Base-by-base conservation (phyloP, 495 filamentous ascomycete species). In the Platismatia glauca region DNA sequence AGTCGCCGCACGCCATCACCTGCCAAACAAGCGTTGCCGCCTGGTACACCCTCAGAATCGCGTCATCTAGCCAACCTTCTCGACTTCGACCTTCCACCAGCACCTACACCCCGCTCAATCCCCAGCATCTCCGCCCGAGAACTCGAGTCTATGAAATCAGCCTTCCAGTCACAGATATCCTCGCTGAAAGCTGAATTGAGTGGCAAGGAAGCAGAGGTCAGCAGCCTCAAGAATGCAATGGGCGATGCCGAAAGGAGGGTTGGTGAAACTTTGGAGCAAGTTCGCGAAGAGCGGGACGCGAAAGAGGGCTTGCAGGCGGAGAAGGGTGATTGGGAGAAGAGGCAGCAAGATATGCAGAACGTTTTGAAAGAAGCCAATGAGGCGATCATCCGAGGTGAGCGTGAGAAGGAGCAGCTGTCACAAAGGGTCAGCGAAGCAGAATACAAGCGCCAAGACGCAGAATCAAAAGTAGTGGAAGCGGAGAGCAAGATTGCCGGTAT, bases 61-160 rank as follows among this genome's bases (percentile, higher is more conserved):
- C 72, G 74, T 27, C 76, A 78, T 65, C 72, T 79, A 59, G 73
- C 74, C 38, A 87, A 87, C 65, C 81, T 97, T 12, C 82, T 98
- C 43, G 94, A 98, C 71, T 96, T 97, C 70, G 92, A 97, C 66
- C 87, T 97, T 20, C 90, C 91, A 13, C 89, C 90, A 4, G 82
- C 86, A 15, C 91, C 91, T 5, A 97, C 94, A 1, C 94, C 94
- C 22, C 87, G 93, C 60, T 95, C 89, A 48, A 84, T 97, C 48
- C 94, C 94, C 1, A 88, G 86, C 18, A 86, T 97, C 65, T 96
- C 95, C 4, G 88, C 91, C 1, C 86, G 94, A 34, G 94, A 98
- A 74, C 78, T 97, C 1, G 94, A 98, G 69, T 88, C 84, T 9
- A 79, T 98, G 57, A 97, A 97, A 71, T 96, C 93, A 0, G 78